Evolutionary conservation across 768 basidiomycete species (phyloP).

Genomic region (Calocybe gangraenosa): DNA sequence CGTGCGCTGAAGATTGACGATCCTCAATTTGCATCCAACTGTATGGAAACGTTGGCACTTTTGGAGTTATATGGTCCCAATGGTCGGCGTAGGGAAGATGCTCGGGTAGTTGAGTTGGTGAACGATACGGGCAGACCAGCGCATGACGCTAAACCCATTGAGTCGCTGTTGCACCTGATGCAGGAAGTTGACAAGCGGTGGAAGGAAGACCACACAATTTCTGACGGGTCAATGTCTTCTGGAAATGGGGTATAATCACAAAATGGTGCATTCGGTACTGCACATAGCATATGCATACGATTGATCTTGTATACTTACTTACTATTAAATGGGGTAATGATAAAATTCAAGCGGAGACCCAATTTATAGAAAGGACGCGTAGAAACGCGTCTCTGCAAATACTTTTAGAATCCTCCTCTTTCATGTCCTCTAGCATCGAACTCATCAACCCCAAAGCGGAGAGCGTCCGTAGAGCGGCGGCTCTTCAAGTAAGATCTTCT

Average conservation of each 20-base stretch:
- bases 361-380: conserved; percentile 20
- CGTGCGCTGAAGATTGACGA: conserved; percentile 43
- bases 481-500: conserved; percentile 65
- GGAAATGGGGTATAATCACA: too few relatives aligned
- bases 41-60: conserved; percentile 47
- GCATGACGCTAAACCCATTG: conserved; percentile 42
- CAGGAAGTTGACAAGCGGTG: conserved; percentile 43
- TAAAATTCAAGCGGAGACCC: too few relatives aligned
- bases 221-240: too few relatives aligned
- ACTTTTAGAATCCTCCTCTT: conserved; percentile 7
- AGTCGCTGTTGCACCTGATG: conserved; percentile 45
- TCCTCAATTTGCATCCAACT: conserved; percentile 38
- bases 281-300: too few relatives aligned
- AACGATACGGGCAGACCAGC: conserved; percentile 39
- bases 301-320: neutral
- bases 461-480: conserved; percentile 85
- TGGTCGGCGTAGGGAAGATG: conserved; percentile 45
- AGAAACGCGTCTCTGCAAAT: conserved; percentile 20
- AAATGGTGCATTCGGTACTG: too few relatives aligned
- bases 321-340: too few relatives aligned
- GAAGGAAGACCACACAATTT: conserved; percentile 25
- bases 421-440: conserved; percentile 79
- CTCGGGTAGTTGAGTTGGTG: conserved; percentile 45
- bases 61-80: conserved; percentile 53
- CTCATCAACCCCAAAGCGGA: conserved; percentile 97